Evolutionary conservation across 768 basidiomycete species (phyloP).

Genomic region (Amanita pseudoporphyria): DNA sequence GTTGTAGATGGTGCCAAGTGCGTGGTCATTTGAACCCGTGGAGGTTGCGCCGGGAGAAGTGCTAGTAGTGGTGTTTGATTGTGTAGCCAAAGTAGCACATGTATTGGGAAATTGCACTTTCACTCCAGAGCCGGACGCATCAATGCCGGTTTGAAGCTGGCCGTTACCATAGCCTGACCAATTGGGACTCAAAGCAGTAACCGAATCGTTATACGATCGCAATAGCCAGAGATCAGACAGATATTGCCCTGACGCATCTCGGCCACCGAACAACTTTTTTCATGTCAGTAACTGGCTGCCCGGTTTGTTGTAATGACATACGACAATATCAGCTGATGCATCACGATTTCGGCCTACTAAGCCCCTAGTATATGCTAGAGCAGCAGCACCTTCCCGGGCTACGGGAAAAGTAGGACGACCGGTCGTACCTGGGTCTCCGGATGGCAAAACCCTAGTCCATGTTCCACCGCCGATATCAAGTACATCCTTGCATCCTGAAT

Average conservation of each 20-base stretch:
- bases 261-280: slow-evolving; percentile 62
- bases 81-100: slow-evolving; percentile 39
- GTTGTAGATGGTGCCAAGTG: slow-evolving; percentile 12
- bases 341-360: slow-evolving; percentile 47
- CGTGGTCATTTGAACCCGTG: slow-evolving; percentile 12
- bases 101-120: slow-evolving; percentile 44
- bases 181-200: slow-evolving; percentile 41
- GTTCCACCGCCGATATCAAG: slow-evolving; percentile 49
- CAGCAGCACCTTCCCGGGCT: slow-evolving; percentile 64
- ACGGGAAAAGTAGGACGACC: slow-evolving; percentile 44
- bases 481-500: slow-evolving; percentile 36
- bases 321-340: slow-evolving; percentile 55
- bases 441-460: slow-evolving; percentile 67
- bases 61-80: slow-evolving; percentile 13
- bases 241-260: slow-evolving; percentile 54
- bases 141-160: slow-evolving; percentile 46
- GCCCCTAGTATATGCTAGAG: slow-evolving; percentile 40
- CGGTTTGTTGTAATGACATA: slow-evolving; percentile 16
- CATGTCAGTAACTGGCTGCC: background rate
- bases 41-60: slow-evolving; percentile 8
- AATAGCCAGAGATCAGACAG: slow-evolving; percentile 74
- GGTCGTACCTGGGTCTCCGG: slow-evolving; percentile 60
- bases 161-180: slow-evolving; percentile 67
- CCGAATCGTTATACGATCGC: slow-evolving; percentile 55
- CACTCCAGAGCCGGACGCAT: slow-evolving; percentile 64